Percentiles rank a stretch among this genome's conserved stretches.
Evolutionary conservation across 2,329 filamentous ascomycete genomes (phyloP).

Genomic region (Tolypocladium endophyticum): DNA sequence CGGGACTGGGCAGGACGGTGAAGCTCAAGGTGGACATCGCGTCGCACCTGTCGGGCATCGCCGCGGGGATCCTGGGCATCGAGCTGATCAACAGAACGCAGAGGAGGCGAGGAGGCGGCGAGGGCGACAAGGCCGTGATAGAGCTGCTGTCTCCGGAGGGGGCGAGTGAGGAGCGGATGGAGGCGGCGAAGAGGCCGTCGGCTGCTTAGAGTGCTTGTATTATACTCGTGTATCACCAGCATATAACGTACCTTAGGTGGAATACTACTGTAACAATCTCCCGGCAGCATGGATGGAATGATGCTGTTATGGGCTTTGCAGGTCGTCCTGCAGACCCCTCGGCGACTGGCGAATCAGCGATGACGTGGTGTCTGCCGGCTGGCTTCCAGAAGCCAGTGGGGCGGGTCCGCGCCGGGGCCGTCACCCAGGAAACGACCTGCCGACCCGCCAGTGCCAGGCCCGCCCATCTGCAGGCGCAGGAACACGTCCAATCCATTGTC

Average conservation of each 20-base stretch:
- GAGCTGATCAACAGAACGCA: conserved; percentile 17
- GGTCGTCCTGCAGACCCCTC: too few species aligned
- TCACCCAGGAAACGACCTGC: background rate
- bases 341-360: background rate
- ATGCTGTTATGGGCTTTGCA: too few species aligned
- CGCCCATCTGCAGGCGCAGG: background rate
- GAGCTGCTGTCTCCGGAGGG: conserved; percentile 2
- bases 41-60: conserved; percentile 42
- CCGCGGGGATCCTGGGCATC: conserved; percentile 32
- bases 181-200: background rate
- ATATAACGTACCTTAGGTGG: background rate
- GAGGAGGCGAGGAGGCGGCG: conserved; percentile 3
- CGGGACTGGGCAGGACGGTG: conserved; percentile 31
- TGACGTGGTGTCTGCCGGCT: background rate
- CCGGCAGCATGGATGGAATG: background rate
- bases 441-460: background rate
- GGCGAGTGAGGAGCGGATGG: background rate
- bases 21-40: conserved; percentile 36
- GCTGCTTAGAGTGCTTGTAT: background rate
- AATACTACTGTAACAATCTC: background rate
- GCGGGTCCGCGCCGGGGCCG: background rate
- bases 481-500: background rate
- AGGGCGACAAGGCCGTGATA: conserved; percentile 5
- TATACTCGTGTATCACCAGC: background rate
- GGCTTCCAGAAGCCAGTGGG: background rate